phyloP scores from a whole-genome alignment of 768 basidiomycete genomes.

The Pulveroboletus sp. region DNA sequence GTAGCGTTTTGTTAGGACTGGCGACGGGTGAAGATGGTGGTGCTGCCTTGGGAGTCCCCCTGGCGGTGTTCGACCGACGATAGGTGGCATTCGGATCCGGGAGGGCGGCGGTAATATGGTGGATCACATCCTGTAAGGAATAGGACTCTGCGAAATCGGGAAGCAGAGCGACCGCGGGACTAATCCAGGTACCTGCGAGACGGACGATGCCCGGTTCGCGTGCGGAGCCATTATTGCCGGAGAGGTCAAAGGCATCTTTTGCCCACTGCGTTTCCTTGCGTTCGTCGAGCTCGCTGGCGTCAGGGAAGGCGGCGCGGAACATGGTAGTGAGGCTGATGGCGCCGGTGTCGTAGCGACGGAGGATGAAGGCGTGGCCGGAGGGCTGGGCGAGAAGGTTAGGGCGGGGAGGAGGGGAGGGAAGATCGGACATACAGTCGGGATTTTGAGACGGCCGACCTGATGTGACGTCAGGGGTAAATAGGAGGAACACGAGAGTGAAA shows the following conservation, averaged over 20 bases:
- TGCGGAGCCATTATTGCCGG: constrained; percentile 70
- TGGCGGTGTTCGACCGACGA: constrained; percentile 54
- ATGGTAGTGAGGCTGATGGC: constrained; percentile 92
- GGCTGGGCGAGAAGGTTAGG: constrained; percentile 41
- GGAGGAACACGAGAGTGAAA: neutral
- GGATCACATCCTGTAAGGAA: constrained; percentile 53
- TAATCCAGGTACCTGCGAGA: constrained; percentile 88
- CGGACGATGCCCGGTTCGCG: constrained; percentile 58
- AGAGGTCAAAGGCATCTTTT: constrained; percentile 68
- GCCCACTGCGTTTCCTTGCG: constrained; percentile 80
- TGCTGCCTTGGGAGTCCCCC: constrained; percentile 26
- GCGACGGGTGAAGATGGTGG: constrained; percentile 26
- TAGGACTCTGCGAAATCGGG: constrained; percentile 60
- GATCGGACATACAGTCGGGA: constrained; percentile 68
- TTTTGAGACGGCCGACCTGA: constrained; percentile 85
- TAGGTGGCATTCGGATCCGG: constrained; percentile 80
- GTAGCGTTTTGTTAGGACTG: constrained; percentile 21
- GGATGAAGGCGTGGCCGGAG: constrained; percentile 84
- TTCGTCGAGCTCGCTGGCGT: constrained; percentile 71
- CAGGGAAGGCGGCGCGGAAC: constrained; percentile 93
- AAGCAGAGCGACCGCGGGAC: constrained; percentile 55
- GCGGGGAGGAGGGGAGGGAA: constrained; percentile 6
- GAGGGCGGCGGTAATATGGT: constrained; percentile 59
- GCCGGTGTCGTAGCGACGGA: constrained; percentile 89
- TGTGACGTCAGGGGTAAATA: constrained; percentile 20